Conservation (phyloP, 1,284 basidiomycete genomes). For the Earliella scabrosa region DNA sequence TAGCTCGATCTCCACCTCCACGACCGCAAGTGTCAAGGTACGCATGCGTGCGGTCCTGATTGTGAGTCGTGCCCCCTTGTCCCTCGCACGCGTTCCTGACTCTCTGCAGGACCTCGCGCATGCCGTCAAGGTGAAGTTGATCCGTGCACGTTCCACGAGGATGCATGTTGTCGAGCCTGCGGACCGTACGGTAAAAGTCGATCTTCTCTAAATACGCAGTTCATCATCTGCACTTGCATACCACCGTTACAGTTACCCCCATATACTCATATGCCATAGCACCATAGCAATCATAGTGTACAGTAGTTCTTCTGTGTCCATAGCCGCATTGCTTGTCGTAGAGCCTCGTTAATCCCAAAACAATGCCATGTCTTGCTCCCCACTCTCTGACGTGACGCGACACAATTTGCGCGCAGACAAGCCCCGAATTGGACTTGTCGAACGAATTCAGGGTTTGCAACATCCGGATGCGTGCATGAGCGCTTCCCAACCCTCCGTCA, state of each 20-base stretch:
- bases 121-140: slow-evolving; percentile 11
- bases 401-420: no score
- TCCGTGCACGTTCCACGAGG: slow-evolving; percentile 10
- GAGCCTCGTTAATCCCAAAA: not conserved
- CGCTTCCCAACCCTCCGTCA: slow-evolving; percentile 14
- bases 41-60: slow-evolving; percentile 18
- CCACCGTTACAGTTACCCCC: not conserved
- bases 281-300: no score
- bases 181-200: not conserved
- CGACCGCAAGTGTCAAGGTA: slow-evolving; percentile 13
- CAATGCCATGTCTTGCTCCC: no score
- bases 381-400: no score
- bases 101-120: slow-evolving; percentile 10
- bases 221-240: not conserved
- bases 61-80: slow-evolving; percentile 2
- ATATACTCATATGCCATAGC: not conserved
- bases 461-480: not conserved
- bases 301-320: not conserved
- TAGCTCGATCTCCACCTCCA: slow-evolving; percentile 36
- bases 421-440: no score
- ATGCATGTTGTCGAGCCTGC: slow-evolving; percentile 8
- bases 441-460: no score
- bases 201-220: not conserved
- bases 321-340: not conserved
- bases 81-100: not conserved